These are phyloP conservation scores for Fusarium pseudocircinatum DNA, from an alignment of 2,329 filamentous ascomycete species.

Conservation along the genomic window DNA sequence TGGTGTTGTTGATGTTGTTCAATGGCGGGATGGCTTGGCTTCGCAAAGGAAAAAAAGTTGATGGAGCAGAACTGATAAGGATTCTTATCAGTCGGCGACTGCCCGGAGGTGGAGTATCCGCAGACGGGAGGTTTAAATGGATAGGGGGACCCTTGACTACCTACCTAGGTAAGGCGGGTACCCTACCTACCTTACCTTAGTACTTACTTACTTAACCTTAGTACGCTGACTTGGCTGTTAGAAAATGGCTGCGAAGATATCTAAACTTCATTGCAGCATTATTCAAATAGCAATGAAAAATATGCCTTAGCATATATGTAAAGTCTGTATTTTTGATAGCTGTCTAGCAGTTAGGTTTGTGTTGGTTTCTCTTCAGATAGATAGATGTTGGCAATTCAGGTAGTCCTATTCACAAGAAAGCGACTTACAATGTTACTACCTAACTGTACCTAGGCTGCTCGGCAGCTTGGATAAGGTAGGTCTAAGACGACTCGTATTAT, in stretches of 20 bases:
- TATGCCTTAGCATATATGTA: not conserved
- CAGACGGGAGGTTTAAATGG: not conserved
- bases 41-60: slow-evolving; percentile 37
- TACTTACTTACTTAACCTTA: not conserved
- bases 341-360: not conserved
- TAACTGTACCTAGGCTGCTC: too few relatives aligned
- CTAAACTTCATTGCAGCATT: not conserved
- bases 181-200: not conserved
- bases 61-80: slow-evolving; percentile 33
- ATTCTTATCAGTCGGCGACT: slow-evolving; percentile 28
- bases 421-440: not conserved
- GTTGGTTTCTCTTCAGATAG: not conserved
- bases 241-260: not conserved
- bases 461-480: not conserved
- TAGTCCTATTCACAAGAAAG: not conserved
- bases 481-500: not conserved
- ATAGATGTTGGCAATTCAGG: not conserved
- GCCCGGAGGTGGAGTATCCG: not conserved
- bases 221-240: not conserved
- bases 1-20: slow-evolving; percentile 16
- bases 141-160: not conserved
- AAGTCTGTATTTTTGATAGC: not conserved
- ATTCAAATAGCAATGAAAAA: not conserved
- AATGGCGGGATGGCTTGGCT: not conserved
- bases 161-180: not conserved